Base-by-base conservation (phyloP, 768 basidiomycete species). In the Tulasnella sp. region DNA sequence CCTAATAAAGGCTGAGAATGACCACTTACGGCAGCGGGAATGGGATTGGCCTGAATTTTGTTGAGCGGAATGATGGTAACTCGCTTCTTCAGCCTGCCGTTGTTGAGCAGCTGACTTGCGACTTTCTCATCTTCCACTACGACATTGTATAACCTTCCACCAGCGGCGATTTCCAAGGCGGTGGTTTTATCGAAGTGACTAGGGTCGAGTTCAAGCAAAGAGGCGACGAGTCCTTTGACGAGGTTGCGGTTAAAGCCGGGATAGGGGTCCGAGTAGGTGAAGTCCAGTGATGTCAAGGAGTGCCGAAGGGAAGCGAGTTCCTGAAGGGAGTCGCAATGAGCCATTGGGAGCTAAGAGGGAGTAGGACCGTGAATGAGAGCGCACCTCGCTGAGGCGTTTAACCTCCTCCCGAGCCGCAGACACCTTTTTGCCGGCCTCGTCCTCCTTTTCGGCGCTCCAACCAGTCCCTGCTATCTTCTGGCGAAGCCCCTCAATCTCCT, bases 21-120 rank as follows among this genome's bases (percentile, higher is more conserved):
- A 27, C 79, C 14, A 84, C 84, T 82, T 85, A 86, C 88, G 88
- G 94, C 86, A 5, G 87, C 85, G 4, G 87, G 83, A 76, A 91
- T 86, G 56, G 84, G 89, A 82, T 88, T 89, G 0, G 91, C 88
- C 76, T 90, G 90, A 83, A 99, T 97, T 87, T 96, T 97, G 85
- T 92, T 97, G 73, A 99, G 87, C 0, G 97, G 97, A 82, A 99
- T 96, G 85, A 98, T 91, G 0, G 96, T 98, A 27, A 97, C 94
- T 27, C 96, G 91, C 85, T 93, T 95, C 87, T 90, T 92, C 82
- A 99, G 89, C 74, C 87, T 87, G 12, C 92, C 92, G 72, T 93
- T 91, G 83, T 93, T 90, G 72, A 99, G 86, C 36, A 99, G 88
- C 39, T 93, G 91, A 82, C 93, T 94, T 39, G 96, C 97, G 71